phyloP scores from a whole-genome alignment of 2,329 filamentous ascomycete genomes.

The Ophiostoma ulmi region DNA sequence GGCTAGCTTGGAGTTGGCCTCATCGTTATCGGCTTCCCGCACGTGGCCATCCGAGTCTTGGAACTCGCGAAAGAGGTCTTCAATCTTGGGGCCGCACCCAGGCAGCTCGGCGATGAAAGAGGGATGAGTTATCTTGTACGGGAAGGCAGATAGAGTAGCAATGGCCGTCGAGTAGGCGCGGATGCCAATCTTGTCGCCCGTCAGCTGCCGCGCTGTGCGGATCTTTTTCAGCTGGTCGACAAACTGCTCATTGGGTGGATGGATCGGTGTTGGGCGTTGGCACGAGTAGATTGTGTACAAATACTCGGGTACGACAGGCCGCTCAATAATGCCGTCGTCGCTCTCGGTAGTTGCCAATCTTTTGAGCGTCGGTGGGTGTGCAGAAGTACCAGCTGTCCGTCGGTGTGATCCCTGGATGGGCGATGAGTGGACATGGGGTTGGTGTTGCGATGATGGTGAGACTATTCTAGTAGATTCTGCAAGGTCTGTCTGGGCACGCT shows the following conservation, averaged over 20 bases:
- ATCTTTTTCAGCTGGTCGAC: constrained; percentile 70
- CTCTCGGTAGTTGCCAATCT: not conserved
- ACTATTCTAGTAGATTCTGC: not conserved
- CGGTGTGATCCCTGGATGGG: not conserved
- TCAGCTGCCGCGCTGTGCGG: constrained; percentile 63
- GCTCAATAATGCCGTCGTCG: not conserved
- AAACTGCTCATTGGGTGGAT: constrained; percentile 70
- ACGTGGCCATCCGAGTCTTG: constrained; percentile 51
- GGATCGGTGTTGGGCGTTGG: constrained; percentile 65
- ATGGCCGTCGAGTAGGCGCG: constrained; percentile 86
- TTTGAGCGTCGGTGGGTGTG: not conserved
- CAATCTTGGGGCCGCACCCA: constrained; percentile 76
- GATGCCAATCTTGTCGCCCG: constrained; percentile 70
- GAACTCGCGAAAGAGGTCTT: constrained; percentile 72
- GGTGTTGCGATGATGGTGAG: not conserved
- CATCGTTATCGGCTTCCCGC: constrained; percentile 58
- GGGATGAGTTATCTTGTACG: constrained; percentile 41
- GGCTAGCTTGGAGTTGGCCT: constrained; percentile 58
- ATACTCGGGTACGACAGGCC: constrained; percentile 57
- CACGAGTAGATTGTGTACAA: constrained; percentile 69
- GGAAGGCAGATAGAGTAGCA: constrained; percentile 77
- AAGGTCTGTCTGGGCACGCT: constrained; percentile 32
- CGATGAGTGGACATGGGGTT: not conserved
- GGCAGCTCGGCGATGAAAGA: constrained; percentile 57
- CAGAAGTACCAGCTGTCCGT: not conserved